Percentiles rank a stretch among this genome's conserved stretches.
These are phyloP conservation scores for Ceraceosorus guamensis DNA, from an alignment of 1,284 basidiomycete genomes.

Conservation along the genomic window DNA sequence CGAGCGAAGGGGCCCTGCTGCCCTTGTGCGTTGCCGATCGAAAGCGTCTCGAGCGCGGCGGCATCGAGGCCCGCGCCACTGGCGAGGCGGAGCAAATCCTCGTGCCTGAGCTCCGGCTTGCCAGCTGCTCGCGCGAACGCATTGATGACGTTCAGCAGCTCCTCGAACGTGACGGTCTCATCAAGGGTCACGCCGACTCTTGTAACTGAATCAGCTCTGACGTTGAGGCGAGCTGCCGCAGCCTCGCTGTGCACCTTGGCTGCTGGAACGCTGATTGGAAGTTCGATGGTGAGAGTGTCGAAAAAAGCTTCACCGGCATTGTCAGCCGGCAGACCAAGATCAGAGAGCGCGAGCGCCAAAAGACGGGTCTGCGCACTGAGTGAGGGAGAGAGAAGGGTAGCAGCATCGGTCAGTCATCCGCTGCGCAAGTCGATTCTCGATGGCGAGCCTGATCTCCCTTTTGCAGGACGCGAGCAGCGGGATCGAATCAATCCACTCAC, in stretches of 20 bases:
- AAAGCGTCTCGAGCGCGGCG: slow-evolving; percentile 23
- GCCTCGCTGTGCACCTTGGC: slow-evolving; percentile 66
- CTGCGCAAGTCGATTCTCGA: too few species aligned
- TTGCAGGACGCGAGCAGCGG: too few species aligned
- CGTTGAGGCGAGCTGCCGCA: slow-evolving; percentile 66
- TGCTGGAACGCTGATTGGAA: slow-evolving; percentile 59
- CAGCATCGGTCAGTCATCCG: too few species aligned
- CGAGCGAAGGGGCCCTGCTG: slow-evolving; percentile 52
- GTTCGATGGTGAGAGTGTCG: slow-evolving; percentile 85
- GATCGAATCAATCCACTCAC: too few species aligned
- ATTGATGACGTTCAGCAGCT: slow-evolving; percentile 67
- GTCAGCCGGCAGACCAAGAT: slow-evolving; percentile 61
- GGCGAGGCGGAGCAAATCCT: slow-evolving; percentile 28
- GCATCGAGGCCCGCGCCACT: slow-evolving; percentile 26
- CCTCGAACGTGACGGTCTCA: slow-evolving; percentile 66
- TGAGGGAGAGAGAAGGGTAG: not conserved
- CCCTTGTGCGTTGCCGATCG: slow-evolving; percentile 19
- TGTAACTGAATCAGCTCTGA: slow-evolving; percentile 69
- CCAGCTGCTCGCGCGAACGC: slow-evolving; percentile 57
- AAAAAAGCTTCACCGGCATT: slow-evolving; percentile 64
- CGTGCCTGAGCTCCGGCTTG: slow-evolving; percentile 19
- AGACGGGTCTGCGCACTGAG: slow-evolving; percentile 65
- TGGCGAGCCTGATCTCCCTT: too few species aligned
- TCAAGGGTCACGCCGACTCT: slow-evolving; percentile 85
- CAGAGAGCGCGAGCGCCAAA: slow-evolving; percentile 64